Evolutionary conservation across 2,329 filamentous ascomycete genomes (phyloP), one percentile per base, ranked within the genome.

Genomic region (Clonostachys sp.): DNA sequence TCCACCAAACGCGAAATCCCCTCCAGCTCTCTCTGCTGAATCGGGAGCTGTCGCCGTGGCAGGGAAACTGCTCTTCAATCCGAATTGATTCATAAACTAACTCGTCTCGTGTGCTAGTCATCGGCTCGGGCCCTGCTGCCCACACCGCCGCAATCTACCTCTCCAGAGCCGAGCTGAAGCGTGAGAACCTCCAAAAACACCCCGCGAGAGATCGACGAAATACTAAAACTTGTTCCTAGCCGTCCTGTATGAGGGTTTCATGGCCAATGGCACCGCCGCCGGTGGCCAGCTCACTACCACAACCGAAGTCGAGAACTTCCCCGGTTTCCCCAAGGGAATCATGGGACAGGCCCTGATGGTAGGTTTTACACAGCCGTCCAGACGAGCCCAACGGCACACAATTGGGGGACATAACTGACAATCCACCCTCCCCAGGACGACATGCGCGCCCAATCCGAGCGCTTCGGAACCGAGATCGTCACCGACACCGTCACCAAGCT

Each of bases 91-190:
- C 18, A 8, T 6, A n/a, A n/a, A 14, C 40, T 17, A 42, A 42
- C 12, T n/a, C 24, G 24, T 30, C 24, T 30, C 24, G 24, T 30
- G 24, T 30, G 3, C 41, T 49, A 84, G 80, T 91, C 63, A 87
- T 89, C 72, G 91, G 94, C 75, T 99, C 94, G 53, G 94, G 94
- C 75, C 94, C 94, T 53, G 94, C 91, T 58, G 94, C 91, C 71
- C 94, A 99, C 75, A 99, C 94, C 42, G 94, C 94, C 52, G 94
- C 94, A 67, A 84, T 99, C 66, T 99, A 99, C 73, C 86, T 96
- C 60, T 87, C 91, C 43, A 87, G 94, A 65, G 94, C 94, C 51
- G 92, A 99, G 67, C 74, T 99, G 65, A 89, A 95, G 71, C 94
- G 80, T 84, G 62, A 65, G 78, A 68, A 14, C 8, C 9, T 10